Evolutionary conservation across 2,329 filamentous ascomycete genomes (phyloP).

Genomic region (Ceratocystis papillata): DNA sequence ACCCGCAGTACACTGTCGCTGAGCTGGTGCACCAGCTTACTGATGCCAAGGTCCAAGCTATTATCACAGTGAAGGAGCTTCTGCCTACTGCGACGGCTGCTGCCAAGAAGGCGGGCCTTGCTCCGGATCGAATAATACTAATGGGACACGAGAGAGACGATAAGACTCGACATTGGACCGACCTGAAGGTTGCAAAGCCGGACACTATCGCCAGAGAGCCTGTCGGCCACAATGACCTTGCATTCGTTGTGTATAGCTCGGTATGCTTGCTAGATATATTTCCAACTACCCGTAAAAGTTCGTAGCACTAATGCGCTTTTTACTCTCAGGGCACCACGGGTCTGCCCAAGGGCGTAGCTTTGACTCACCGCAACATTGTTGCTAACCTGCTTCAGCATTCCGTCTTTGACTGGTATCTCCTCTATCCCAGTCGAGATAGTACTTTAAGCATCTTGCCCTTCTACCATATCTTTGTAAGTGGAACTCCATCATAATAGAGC

Average conservation of each 20-base stretch:
- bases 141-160: slow-evolving; percentile 60
- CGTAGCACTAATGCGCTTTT: not conserved
- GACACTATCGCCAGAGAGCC: not conserved
- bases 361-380: slow-evolving; percentile 73
- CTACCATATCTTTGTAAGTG: slow-evolving; percentile 74
- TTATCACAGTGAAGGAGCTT: slow-evolving; percentile 62
- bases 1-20: slow-evolving; percentile 72
- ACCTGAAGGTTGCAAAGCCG: slow-evolving; percentile 38
- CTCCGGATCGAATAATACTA: slow-evolving; percentile 60
- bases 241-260: slow-evolving; percentile 78
- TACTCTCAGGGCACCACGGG: slow-evolving; percentile 62
- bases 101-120: slow-evolving; percentile 57
- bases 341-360: slow-evolving; percentile 79
- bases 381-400: slow-evolving; percentile 54
- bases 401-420: slow-evolving; percentile 43
- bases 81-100: slow-evolving; percentile 57
- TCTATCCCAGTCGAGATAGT: slow-evolving; percentile 55
- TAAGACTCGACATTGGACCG: slow-evolving; percentile 58
- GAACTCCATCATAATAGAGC: not conserved
- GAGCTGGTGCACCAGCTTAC: slow-evolving; percentile 78
- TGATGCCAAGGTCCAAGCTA: slow-evolving; percentile 61
- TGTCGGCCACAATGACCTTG: slow-evolving; percentile 56
- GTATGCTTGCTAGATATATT: slow-evolving; percentile 25
- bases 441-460: slow-evolving; percentile 75
- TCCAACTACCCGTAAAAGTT: not conserved